Base-by-base conservation (phyloP, 805 yeast species). In the Saccharomycopsis fibuligera region DNA sequence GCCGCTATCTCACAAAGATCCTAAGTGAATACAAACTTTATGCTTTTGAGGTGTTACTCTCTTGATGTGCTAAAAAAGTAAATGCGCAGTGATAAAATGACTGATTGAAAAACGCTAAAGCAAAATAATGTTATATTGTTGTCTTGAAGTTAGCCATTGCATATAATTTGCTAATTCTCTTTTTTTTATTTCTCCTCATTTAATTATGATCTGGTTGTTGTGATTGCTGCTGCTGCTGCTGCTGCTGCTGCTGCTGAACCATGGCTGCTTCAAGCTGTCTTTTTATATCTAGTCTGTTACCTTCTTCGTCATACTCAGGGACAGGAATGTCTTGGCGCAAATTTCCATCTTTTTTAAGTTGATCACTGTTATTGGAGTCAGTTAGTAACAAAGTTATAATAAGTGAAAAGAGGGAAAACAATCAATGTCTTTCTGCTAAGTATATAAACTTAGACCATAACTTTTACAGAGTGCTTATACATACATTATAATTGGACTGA, bases 401-500 rank as follows among this genome's bases (percentile, higher is more conserved):
- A n/a, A 21, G 29, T 21, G n/a, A 16, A n/a, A 3, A 33, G 12
- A 14, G 36, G 19, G 35, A 31, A 31, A 12, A 33, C 10, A 17
- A 10, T 22, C 8, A 29, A 12, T 8, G 14, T 29, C 8, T 14
- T 29, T 14, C 8, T 29, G 14, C 14, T 9, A 14, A 14, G n/a
- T 8, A 35, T 16, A 35, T 35, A 35, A 14, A 14, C 8, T 14
- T 16, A 14, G 8, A 29, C 12, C 14, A 17, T 16, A 19, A n/a
- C 12, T 12, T 12, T 2, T 19, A n/a, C 8, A 45, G 3, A 17
- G 16, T 16, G 22, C 12, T 16, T 17, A 22, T 43, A 74, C 82
- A 58, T 68, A 76, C 81, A 84, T 73, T 2, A 85, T 74, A 16
- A 85, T 62, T 2, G 95, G 95, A 56, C 81, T 81, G 69, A 86